phyloP scores from a whole-genome alignment of 257 asterid species.

The Rhazya stricta region DNA sequence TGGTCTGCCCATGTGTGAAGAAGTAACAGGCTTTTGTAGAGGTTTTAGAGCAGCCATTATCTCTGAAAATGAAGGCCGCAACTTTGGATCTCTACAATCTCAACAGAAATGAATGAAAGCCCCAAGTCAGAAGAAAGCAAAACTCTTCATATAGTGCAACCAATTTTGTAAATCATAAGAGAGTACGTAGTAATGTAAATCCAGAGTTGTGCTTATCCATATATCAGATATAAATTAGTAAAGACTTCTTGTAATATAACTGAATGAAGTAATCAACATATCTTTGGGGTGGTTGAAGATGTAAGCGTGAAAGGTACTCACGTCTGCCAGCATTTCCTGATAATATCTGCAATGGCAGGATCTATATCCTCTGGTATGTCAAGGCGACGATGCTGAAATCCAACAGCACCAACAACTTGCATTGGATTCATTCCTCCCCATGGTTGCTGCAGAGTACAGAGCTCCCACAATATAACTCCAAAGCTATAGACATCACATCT shows the following conservation, averaged over 20 bases:
- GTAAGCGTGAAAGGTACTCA: slow-evolving; percentile 28
- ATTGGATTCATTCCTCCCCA: slow-evolving; percentile 99
- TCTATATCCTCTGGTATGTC: slow-evolving; percentile 82
- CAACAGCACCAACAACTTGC: slow-evolving; percentile 99
- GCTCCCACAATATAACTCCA: slow-evolving; percentile 95
- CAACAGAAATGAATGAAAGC: background rate
- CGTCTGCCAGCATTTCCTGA: slow-evolving; percentile 91
- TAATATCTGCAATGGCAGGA: slow-evolving; percentile 66
- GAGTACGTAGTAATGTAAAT: background rate
- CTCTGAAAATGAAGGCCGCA: slow-evolving; percentile 80
- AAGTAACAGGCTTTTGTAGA: slow-evolving; percentile 63
- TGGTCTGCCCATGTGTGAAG: slow-evolving; percentile 47
- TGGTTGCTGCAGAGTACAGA: slow-evolving; percentile 81
- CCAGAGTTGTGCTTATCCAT: background rate
- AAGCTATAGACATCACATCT: slow-evolving; percentile 94
- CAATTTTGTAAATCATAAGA: no score
- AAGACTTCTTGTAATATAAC: background rate
- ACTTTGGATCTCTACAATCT: slow-evolving; percentile 61
- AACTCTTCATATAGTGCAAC: background rate
- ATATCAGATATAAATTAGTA: background rate
- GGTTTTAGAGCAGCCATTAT: slow-evolving; percentile 91
- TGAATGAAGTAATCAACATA: background rate
- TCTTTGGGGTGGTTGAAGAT: background rate
- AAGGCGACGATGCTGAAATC: slow-evolving; percentile 94
- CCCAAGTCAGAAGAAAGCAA: background rate